Conservation (phyloP, 1,284 basidiomycete genomes). For the Ceratobasidium sp. region DNA sequence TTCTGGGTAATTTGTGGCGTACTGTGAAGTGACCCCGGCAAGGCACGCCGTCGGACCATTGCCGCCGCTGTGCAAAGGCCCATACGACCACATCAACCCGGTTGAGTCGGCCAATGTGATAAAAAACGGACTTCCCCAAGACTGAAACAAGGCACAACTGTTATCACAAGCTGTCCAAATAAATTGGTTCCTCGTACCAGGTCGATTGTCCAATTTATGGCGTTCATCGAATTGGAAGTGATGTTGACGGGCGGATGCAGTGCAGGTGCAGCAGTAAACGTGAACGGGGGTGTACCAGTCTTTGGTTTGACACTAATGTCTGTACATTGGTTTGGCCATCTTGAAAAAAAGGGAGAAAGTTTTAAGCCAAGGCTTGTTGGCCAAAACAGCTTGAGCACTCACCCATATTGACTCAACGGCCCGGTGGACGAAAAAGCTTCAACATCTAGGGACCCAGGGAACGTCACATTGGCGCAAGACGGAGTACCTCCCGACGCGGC, state of each 20-base stretch:
- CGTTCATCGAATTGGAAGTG: slow-evolving; percentile 59
- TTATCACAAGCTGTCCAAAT: not conserved
- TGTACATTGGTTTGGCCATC: slow-evolving; percentile 62
- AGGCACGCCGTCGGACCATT: slow-evolving; percentile 60
- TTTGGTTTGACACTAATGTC: slow-evolving; percentile 62
- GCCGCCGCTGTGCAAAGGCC: slow-evolving; percentile 66
- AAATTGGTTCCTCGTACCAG: slow-evolving; percentile 54
- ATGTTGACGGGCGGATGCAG: slow-evolving; percentile 71
- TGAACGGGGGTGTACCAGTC: slow-evolving; percentile 72
- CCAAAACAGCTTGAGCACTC: not conserved
- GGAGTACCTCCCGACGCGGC: slow-evolving; percentile 20
- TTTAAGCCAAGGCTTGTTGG: not conserved
- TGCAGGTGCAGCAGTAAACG: slow-evolving; percentile 69
- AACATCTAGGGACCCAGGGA: slow-evolving; percentile 35
- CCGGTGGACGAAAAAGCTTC: slow-evolving; percentile 31
- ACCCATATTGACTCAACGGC: slow-evolving; percentile 39
- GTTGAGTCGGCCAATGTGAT: slow-evolving; percentile 66
- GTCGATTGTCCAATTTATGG: slow-evolving; percentile 70
- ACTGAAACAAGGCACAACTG: slow-evolving; percentile 52
- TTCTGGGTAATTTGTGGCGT: slow-evolving; percentile 50
- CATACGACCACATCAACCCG: slow-evolving; percentile 67
- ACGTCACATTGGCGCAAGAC: slow-evolving; percentile 42
- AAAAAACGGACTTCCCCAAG: slow-evolving; percentile 69
- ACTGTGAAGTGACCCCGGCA: slow-evolving; percentile 46
- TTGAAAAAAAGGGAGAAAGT: slow-evolving; percentile 49